Evolutionary conservation across 1,284 basidiomycete genomes (phyloP).

Genomic region (Agaricales sp.): DNA sequence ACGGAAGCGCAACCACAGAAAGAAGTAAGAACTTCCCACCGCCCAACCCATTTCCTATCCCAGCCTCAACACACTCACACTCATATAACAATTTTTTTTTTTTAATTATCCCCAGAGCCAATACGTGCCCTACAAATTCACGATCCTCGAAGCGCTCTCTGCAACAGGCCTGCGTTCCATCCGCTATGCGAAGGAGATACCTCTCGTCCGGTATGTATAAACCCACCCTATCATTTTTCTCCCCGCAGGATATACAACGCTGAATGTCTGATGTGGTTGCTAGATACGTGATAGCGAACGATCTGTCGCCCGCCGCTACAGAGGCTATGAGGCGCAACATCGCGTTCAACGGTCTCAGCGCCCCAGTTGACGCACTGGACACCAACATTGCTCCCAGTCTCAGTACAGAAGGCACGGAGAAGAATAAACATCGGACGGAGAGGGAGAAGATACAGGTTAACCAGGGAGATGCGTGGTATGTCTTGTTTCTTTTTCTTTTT

Average conservation of each 20-base stretch:
- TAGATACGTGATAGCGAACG: constrained; percentile 91
- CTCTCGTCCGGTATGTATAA: constrained; percentile 64
- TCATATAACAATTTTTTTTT: too few species aligned
- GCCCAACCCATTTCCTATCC: too few species aligned
- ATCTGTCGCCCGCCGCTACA: constrained; percentile 77
- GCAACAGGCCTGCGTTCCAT: constrained; percentile 95
- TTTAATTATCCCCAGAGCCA: too few species aligned
- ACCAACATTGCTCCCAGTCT: constrained; percentile 11
- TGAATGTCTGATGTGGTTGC: neutral
- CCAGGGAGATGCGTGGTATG: constrained; percentile 86
- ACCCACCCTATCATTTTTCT: neutral
- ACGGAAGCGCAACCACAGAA: neutral
- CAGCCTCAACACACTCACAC: too few species aligned
- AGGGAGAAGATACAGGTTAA: neutral
- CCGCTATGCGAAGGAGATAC: constrained; percentile 96
- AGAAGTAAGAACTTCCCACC: neutral
- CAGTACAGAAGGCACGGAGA: constrained; percentile 11
- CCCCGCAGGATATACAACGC: neutral
- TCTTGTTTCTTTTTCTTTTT: neutral
- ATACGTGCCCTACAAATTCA: constrained; percentile 60
- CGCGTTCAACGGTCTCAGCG: constrained; percentile 71
- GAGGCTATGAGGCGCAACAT: constrained; percentile 87
- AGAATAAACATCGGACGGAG: constrained; percentile 35
- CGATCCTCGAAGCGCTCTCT: constrained; percentile 89
- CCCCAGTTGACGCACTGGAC: constrained; percentile 24